Base-by-base conservation (phyloP, 106 monocot species). In the Allium sativum region DNA sequence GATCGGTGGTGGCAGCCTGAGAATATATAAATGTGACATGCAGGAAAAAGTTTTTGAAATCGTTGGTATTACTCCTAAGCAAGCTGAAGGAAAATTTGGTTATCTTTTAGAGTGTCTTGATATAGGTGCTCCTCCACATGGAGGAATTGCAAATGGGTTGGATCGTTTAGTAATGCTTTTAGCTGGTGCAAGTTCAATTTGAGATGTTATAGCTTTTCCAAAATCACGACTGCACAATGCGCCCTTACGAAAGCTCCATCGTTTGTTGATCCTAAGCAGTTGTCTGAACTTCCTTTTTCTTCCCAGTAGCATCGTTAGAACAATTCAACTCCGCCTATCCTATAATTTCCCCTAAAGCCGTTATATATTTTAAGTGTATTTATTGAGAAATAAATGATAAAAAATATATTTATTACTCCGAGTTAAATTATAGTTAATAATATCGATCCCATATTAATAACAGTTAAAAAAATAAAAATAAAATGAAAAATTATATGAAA, bases 1-100 rank as follows among this genome's bases (percentile, higher is more conserved):
- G 98, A 92, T 99, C 77, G 98, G 98, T 42, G 92, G 98, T 15
- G 98, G 98, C 43, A 99, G 92, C 69, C 78, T 99, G 83, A 92
- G 98, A 81, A 99, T 83, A 55, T 83, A 92, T 71, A 99, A 92
- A 52, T 81, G 92, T 56, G 85, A 83, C 65, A 72, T 99, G 68
- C 98, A 99, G 74, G 92, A 99, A 70, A 99, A 85, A 71, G 85
- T 99, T 75, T 70, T 99, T 59, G 83, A 85, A 72, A 85, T 77
- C 66, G 66, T 99, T 45, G 92, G 98, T 42, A 70, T 99, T 54
- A 77, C 92, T 53, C 65, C 54, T 44, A 66, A 81, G 58, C 82
- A 98, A 84, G 98, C 92, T 21, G 98, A 92, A 79, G 98, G 88
- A 44, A 99, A 99, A 58, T 92, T 99, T 63, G 98, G 98, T 20